Conservation (phyloP, 73 alveolate genomes). For the Stentor coeruleus region DNA sequence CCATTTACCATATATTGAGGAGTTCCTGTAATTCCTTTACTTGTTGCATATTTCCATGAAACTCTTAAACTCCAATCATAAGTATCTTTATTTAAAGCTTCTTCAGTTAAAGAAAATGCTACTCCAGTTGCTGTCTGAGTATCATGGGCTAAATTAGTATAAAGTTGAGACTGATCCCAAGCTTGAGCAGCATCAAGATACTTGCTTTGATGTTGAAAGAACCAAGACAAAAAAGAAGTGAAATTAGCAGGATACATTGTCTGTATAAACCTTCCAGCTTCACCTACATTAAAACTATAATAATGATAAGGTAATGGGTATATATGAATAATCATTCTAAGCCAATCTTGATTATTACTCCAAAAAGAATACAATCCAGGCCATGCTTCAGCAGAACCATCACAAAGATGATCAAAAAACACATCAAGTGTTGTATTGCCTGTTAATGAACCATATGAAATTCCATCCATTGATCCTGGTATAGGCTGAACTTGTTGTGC, state of each 20-base stretch:
- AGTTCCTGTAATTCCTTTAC: background rate
- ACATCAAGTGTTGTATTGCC: background rate
- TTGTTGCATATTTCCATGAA: conserved; percentile 18
- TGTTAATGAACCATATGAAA: background rate
- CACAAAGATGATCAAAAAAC: background rate
- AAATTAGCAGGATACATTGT: background rate
- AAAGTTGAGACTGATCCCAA: background rate
- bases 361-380: background rate
- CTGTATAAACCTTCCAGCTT: background rate
- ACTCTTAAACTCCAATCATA: background rate
- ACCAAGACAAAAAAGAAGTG: background rate
- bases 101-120: background rate
- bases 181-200: background rate
- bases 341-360: background rate
- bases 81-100: background rate
- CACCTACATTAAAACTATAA: background rate
- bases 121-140: background rate
- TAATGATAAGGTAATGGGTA: background rate
- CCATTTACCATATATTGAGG: conserved; percentile 9
- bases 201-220: background rate
- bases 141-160: background rate
- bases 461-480: background rate
- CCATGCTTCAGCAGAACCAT: background rate
- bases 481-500: background rate
- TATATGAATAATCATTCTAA: background rate